Evolutionary conservation across 106 monocot species (phyloP).

Genomic region (Dendrobium chrysotoxum): DNA sequence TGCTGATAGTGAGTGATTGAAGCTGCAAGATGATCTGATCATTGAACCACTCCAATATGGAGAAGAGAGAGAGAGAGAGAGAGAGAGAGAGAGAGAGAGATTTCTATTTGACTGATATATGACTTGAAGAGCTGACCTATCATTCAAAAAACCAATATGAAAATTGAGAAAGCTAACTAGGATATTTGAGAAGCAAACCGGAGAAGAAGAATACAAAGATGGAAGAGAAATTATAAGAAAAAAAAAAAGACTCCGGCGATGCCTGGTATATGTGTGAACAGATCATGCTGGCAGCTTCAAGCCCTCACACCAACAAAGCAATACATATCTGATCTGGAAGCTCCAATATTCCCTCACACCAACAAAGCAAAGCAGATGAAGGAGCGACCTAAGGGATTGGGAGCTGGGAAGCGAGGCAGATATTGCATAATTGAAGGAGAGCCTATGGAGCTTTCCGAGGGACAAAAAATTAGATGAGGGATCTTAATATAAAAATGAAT

Average conservation of each 20-base stretch:
- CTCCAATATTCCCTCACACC: too few relatives aligned
- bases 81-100: background rate
- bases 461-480: background rate
- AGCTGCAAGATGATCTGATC: conserved; percentile 10
- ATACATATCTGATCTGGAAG: too few relatives aligned
- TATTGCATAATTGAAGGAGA: background rate
- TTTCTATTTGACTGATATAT: background rate
- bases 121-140: too few relatives aligned
- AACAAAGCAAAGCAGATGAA: too few relatives aligned
- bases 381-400: background rate
- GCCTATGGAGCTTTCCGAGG: background rate
- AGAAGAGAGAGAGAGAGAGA: background rate
- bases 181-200: too few relatives aligned
- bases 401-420: background rate
- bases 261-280: background rate
- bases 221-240: too few relatives aligned
- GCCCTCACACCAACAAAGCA: background rate
- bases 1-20: conserved; percentile 3
- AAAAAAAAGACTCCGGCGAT: too few relatives aligned
- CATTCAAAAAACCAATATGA: too few relatives aligned
- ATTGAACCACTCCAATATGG: background rate
- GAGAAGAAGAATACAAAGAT: background rate
- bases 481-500: too few relatives aligned
- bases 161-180: too few relatives aligned
- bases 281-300: conserved; percentile 11